Conservation (phyloP, 805 yeast species). For the Starmerella ratchasimensis region DNA sequence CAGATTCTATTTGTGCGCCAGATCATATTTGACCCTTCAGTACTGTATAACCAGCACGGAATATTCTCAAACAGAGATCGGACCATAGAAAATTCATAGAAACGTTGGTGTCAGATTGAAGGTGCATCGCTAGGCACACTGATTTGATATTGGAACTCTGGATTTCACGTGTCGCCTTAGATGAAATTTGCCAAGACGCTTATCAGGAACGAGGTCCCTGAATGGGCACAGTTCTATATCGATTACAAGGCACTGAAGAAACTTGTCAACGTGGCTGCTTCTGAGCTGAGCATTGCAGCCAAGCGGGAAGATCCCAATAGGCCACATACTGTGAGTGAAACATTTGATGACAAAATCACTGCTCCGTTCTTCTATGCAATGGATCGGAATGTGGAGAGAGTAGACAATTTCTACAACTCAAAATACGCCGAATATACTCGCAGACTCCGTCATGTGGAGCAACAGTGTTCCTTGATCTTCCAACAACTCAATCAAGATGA, state of each 20-base stretch:
- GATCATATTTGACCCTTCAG: no score
- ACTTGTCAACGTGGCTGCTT: conserved; percentile 52
- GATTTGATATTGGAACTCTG: no score
- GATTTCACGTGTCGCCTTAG: no score
- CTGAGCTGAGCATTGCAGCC: conserved; percentile 22
- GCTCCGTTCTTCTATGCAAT: conserved; percentile 53
- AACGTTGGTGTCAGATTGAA: no score
- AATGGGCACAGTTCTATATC: conserved; percentile 73
- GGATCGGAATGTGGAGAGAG: conserved; percentile 70
- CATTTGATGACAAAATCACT: conserved; percentile 11
- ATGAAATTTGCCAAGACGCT: conserved; percentile 30
- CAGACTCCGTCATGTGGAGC: conserved; percentile 36
- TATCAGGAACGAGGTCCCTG: conserved; percentile 79
- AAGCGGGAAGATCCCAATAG: not conserved
- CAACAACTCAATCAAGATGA: conserved; percentile 13
- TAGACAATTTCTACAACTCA: conserved; percentile 61
- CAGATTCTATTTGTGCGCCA: no score
- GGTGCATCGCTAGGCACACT: no score
- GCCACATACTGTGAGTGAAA: not conserved
- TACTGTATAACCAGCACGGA: no score
- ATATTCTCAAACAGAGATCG: no score
- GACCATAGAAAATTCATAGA: no score
- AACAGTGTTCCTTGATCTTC: conserved; percentile 16
- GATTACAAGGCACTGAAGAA: conserved; percentile 77
- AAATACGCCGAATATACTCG: conserved; percentile 64